phyloP scores from a whole-genome alignment of 768 basidiomycete genomes.

The Boletus sp. region DNA sequence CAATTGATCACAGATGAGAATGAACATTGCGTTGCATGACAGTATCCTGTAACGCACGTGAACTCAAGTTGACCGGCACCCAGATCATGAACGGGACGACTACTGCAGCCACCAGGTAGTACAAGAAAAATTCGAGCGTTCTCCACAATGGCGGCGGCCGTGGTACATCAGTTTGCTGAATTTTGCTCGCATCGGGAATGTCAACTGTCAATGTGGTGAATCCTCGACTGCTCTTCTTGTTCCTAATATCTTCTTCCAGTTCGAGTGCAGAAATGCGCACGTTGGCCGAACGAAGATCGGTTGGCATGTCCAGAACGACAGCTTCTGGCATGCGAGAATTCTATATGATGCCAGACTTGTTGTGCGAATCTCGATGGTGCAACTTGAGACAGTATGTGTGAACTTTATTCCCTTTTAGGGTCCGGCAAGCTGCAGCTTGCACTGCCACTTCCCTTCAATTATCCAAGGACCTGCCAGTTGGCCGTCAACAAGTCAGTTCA shows the following conservation, averaged over 20 bases:
- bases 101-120: constrained; percentile 57
- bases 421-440: neutral
- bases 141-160: constrained; percentile 63
- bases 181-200: constrained; percentile 44
- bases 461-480: constrained; percentile 4
- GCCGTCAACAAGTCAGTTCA: constrained; percentile 26
- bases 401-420: constrained; percentile 14
- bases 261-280: constrained; percentile 12
- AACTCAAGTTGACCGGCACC: constrained; percentile 72
- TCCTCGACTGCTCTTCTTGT: constrained; percentile 22
- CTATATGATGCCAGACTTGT: neutral
- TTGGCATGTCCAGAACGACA: constrained; percentile 34
- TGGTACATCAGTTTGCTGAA: constrained; percentile 23
- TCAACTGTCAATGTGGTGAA: constrained; percentile 54
- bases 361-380: neutral
- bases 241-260: constrained; percentile 10
- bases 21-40: neutral
- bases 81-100: constrained; percentile 75
- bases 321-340: constrained; percentile 28
- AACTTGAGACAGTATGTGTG: neutral
- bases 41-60: constrained; percentile 50
- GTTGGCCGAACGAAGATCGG: constrained; percentile 28
- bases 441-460: constrained; percentile 20
- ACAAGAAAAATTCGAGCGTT: constrained; percentile 78
- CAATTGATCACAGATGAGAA: neutral